phyloP scores from a whole-genome alignment of 1,284 basidiomycete species.

The Sporisorium iseilematis-ciliati region DNA sequence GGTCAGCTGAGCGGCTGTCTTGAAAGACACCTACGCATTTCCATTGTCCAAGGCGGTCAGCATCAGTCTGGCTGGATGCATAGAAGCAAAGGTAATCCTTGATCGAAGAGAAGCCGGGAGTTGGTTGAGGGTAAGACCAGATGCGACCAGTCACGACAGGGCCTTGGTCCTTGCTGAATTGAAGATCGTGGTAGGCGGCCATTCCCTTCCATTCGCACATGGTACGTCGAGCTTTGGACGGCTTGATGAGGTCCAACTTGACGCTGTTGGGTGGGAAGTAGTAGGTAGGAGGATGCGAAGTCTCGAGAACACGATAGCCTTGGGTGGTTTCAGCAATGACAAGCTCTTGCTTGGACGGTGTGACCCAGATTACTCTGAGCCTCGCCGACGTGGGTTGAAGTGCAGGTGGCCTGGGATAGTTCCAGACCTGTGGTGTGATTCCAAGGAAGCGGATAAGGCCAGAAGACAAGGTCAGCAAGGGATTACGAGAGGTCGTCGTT shows the following conservation, averaged over 20 bases:
- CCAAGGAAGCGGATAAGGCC: too few relatives aligned
- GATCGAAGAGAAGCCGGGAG: conserved; percentile 50
- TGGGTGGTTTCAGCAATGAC: conserved; percentile 62
- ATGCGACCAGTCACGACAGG: conserved; percentile 52
- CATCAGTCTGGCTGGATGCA: conserved; percentile 55
- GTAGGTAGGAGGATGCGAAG: conserved; percentile 65
- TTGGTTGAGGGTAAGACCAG: conserved; percentile 66
- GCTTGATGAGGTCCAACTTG: conserved; percentile 45
- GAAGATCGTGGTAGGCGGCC: conserved; percentile 63
- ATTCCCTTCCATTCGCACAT: conserved; percentile 68
- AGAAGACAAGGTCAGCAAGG: too few relatives aligned
- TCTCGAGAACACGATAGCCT: conserved; percentile 66
- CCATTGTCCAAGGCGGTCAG: conserved; percentile 55
- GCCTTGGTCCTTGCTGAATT: conserved; percentile 42
- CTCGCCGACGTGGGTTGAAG: conserved; percentile 56
- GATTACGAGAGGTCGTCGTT: too few relatives aligned
- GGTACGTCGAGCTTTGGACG: conserved; percentile 58
- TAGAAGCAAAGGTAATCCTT: conserved; percentile 68
- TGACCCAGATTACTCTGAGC: conserved; percentile 62
- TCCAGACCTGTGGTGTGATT: conserved; percentile 42
- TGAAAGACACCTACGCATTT: conserved; percentile 47
- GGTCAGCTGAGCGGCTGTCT: background rate
- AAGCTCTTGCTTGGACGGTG: conserved; percentile 54
- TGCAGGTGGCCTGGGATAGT: conserved; percentile 65
- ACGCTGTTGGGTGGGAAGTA: conserved; percentile 62